phyloP scores from a whole-genome alignment of 192 early-diverging fungal species.

The Entophlyctis helioformis region DNA sequence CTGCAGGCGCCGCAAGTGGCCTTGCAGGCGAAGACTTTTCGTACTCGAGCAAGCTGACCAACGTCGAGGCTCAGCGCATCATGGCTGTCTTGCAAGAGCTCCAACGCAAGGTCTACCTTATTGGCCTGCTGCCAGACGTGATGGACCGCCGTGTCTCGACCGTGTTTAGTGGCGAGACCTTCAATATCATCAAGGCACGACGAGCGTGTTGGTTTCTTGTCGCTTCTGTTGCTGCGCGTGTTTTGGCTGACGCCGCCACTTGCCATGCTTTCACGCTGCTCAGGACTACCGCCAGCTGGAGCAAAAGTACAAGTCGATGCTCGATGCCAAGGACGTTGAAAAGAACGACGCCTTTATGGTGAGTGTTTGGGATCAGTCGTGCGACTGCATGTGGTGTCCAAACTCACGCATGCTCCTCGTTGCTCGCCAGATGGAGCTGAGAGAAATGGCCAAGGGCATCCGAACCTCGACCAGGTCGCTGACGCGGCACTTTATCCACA shows the following conservation, averaged over 20 bases:
- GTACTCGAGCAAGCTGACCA: conserved; percentile 34
- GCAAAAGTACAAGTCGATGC: conserved; percentile 19
- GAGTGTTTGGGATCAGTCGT: too few species aligned
- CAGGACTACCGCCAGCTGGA: conserved; percentile 34
- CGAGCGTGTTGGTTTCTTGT: conserved; percentile 7
- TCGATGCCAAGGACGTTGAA: conserved; percentile 9
- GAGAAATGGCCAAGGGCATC: conserved; percentile 21
- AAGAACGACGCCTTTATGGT: not conserved
- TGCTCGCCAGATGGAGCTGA: conserved; percentile 23
- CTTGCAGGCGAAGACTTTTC: conserved; percentile 7
- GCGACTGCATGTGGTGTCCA: not conserved
- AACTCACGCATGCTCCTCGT: not conserved
- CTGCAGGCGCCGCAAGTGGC: not conserved
- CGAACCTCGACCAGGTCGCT: conserved; percentile 21
- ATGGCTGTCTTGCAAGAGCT: conserved; percentile 44
- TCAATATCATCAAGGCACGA: conserved; percentile 21
- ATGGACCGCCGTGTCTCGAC: conserved; percentile 27
- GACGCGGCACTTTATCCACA: conserved; percentile 31
- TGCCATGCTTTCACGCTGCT: not conserved
- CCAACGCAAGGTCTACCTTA: conserved; percentile 31
- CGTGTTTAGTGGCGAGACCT: conserved; percentile 24
- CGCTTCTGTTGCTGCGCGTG: too few species aligned
- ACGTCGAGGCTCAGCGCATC: conserved; percentile 41
- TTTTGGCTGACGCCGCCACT: too few species aligned
- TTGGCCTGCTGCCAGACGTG: conserved; percentile 31